These are phyloP conservation scores for Dujonia santamariae DNA, from an alignment of 1,139 yeast species.

Conservation along the genomic window DNA sequence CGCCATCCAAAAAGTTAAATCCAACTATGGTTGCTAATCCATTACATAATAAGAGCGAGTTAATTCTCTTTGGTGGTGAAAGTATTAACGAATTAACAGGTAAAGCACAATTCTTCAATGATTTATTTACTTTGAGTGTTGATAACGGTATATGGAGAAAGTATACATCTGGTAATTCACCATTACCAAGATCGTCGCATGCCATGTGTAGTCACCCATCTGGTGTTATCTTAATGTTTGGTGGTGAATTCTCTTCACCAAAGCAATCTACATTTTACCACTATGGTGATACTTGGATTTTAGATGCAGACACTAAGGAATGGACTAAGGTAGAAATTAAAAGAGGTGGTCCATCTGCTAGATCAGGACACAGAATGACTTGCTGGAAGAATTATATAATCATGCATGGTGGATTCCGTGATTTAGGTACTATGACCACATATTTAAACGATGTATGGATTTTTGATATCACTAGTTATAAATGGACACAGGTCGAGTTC, in stretches of 20 bases:
- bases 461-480: slow-evolving; percentile 83
- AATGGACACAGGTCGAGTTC: slow-evolving; percentile 88
- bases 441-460: slow-evolving; percentile 88
- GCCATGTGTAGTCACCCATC: slow-evolving; percentile 93
- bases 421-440: slow-evolving; percentile 78
- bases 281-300: slow-evolving; percentile 93
- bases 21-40: slow-evolving; percentile 78
- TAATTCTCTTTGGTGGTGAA: slow-evolving; percentile 91
- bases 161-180: slow-evolving; percentile 78
- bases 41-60: slow-evolving; percentile 69
- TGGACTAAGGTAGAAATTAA: slow-evolving; percentile 85
- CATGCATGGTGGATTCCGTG: slow-evolving; percentile 90
- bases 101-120: slow-evolving; percentile 70
- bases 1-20: slow-evolving; percentile 74
- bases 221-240: slow-evolving; percentile 81
- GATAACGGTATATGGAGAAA: slow-evolving; percentile 84
- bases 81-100: slow-evolving; percentile 48
- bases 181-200: slow-evolving; percentile 91
- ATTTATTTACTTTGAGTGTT: slow-evolving; percentile 66
- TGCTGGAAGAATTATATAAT: slow-evolving; percentile 89
- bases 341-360: slow-evolving; percentile 68
- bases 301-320: slow-evolving; percentile 80
- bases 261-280: slow-evolving; percentile 95
- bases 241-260: slow-evolving; percentile 97
- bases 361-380: slow-evolving; percentile 91